Evolutionary conservation across 2,329 filamentous ascomycete species (phyloP).

Genomic region (Talaromyces marneffei): DNA sequence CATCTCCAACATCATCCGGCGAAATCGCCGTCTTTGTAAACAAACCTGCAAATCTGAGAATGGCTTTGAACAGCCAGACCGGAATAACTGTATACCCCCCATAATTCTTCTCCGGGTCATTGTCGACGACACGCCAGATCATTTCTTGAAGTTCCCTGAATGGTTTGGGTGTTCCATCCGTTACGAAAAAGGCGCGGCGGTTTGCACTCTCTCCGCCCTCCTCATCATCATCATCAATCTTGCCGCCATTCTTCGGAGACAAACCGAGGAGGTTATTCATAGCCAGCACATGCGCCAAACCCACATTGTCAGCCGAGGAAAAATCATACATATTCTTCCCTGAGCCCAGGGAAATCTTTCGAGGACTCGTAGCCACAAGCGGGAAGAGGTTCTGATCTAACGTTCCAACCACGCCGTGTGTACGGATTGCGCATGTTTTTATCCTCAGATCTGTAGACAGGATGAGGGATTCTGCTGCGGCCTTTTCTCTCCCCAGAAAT

Average conservation of each 20-base stretch:
- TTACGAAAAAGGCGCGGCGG: slow-evolving; percentile 6
- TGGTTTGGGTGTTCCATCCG: slow-evolving; percentile 5
- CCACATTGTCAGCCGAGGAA: slow-evolving; percentile 10
- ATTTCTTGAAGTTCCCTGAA: slow-evolving; percentile 11
- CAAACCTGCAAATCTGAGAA: background rate
- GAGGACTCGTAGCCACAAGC: slow-evolving; percentile 3
- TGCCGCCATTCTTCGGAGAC: background rate
- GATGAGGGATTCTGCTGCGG: slow-evolving; percentile 4
- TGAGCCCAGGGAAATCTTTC: background rate
- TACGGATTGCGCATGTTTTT: slow-evolving; percentile 13
- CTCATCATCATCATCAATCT: background rate
- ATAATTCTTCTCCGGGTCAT: background rate
- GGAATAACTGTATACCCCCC: background rate
- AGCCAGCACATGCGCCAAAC: slow-evolving; percentile 7
- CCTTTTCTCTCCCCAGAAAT: too few relatives aligned
- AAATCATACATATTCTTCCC: slow-evolving; percentile 11
- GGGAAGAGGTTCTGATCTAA: slow-evolving; percentile 10
- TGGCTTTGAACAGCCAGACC: slow-evolving; percentile 1
- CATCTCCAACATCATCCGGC: slow-evolving; percentile 9
- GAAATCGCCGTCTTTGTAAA: slow-evolving; percentile 2
- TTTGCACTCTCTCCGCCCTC: background rate
- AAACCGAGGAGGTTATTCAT: slow-evolving; percentile 3
- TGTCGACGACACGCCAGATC: slow-evolving; percentile 9
- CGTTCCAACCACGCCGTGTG: slow-evolving; percentile 9
- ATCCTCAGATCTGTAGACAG: background rate